Conservation (phyloP, 2,329 filamentous ascomycete species). For the Nemania sp. region DNA sequence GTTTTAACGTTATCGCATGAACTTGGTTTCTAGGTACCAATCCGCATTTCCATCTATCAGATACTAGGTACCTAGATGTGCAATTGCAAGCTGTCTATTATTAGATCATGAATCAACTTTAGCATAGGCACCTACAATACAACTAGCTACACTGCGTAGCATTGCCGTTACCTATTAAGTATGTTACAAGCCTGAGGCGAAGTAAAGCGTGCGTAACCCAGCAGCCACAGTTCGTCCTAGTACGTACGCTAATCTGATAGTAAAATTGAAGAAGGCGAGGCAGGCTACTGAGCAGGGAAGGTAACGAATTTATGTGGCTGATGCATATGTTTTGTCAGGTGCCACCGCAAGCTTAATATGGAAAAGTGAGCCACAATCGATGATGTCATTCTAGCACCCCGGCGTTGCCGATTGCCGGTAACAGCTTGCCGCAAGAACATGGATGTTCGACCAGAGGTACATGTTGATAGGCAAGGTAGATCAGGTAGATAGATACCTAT, state of each 20-base stretch:
- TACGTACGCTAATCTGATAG: no score
- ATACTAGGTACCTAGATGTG: neutral
- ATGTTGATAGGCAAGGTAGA: neutral
- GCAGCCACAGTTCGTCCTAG: no score
- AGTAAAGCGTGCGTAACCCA: conserved; percentile 8
- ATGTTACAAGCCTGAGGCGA: conserved; percentile 3
- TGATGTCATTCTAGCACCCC: conserved; percentile 30
- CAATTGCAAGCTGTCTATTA: no score
- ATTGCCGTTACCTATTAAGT: no score
- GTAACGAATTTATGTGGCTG: conserved; percentile 26
- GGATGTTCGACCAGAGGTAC: neutral
- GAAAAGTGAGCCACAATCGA: neutral
- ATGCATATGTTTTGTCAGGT: conserved; percentile 1
- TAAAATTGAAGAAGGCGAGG: no score
- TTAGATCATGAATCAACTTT: neutral
- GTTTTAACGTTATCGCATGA: neutral
- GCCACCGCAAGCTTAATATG: conserved; percentile 27
- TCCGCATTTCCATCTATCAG: no score
- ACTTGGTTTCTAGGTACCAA: no score
- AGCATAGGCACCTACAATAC: no score
- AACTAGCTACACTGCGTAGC: no score
- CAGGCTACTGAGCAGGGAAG: neutral
- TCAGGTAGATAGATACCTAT: neutral
- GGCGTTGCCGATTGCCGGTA: conserved; percentile 24
- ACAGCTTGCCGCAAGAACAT: neutral